Base-by-base conservation (phyloP, 129 eudicot genomes). In the Artemisia tridentata region DNA sequence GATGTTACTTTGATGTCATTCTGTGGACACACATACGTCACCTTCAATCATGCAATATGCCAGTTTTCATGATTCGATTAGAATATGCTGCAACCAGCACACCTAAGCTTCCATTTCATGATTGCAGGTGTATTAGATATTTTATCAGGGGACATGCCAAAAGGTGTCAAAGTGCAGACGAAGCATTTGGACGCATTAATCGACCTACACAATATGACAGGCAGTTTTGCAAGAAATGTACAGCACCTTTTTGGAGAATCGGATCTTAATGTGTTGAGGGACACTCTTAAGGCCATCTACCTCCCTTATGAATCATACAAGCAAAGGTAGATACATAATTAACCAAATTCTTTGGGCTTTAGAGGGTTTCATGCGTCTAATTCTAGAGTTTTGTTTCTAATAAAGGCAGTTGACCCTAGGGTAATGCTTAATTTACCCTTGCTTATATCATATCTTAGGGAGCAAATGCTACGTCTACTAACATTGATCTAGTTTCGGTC, bases 201-300 rank as follows among this genome's bases (percentile, higher is more conserved):
- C 56, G 96, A 89, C 45, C 75, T 93, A 46, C 99, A 93, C 82
- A 93, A 85, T 43, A 80, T 80, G 84, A 93, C 99, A 0, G 88
- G 88, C 68, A 90, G 92, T 77, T 93, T 93, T 80, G 96, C 97
- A 14, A 84, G 92, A 83, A 90, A 93, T 66, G 80, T 93, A 10
- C 99, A 89, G 45, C 99, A 89, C 75, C 86, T 93, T 49, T 93
- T 93, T 79, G 83, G 96, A 25, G 96, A 93, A 68, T 82, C 99
- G 4, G 88, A 93, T 77, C 79, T 85, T 45, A 84, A 80, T 48
- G 92, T 93, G 62, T 87, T 89, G 54, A 46, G 82, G 78, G 97
- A 93, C 63, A 75, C 91, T 14, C 80, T 93, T 70, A 93, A 93
- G 81, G 90, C 99, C 34, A 74, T 90, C 65, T 89, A 87, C 79